Percentiles rank a stretch among this genome's conserved stretches.
Evolutionary conservation across 148 eudicot species (phyloP).

Genomic region (Rhododendron simsii): DNA sequence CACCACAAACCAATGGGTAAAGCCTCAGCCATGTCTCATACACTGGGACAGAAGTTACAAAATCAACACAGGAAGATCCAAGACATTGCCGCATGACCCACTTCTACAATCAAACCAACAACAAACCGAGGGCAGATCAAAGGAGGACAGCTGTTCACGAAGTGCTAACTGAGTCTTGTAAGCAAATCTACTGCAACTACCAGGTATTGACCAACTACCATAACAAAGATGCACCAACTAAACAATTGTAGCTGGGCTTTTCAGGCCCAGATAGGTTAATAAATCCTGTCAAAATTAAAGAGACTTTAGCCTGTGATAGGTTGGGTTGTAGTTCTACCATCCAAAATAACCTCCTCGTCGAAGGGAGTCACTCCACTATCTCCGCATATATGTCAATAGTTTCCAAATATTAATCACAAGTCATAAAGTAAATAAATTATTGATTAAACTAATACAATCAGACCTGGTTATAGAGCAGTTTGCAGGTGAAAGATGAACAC

Average conservation of each 20-base stretch:
- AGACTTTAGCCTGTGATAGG: background rate
- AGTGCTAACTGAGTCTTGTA: background rate
- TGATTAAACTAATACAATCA: background rate
- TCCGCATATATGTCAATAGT: background rate
- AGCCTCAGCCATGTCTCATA: background rate
- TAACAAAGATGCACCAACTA: slow-evolving; percentile 1
- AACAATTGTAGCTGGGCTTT: background rate
- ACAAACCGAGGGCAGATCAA: background rate
- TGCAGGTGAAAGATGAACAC: slow-evolving; percentile 80
- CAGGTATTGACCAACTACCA: background rate
- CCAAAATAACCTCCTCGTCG: background rate
- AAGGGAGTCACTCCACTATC: background rate
- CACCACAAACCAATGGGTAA: background rate
- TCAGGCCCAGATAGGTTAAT: background rate
- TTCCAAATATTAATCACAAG: background rate
- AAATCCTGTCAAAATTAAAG: background rate
- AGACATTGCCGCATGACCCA: background rate
- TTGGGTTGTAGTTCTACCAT: background rate
- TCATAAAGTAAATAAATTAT: background rate
- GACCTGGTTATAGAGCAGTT: slow-evolving; percentile 62
- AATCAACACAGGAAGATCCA: background rate
- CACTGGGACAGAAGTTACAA: background rate
- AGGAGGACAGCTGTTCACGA: background rate
- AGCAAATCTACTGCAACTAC: background rate
- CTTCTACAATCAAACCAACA: background rate